Percentiles rank a stretch among this genome's conserved stretches.
Evolutionary conservation across 345 rosid genomes (phyloP).

Genomic region (Bruguiera sexangula): DNA sequence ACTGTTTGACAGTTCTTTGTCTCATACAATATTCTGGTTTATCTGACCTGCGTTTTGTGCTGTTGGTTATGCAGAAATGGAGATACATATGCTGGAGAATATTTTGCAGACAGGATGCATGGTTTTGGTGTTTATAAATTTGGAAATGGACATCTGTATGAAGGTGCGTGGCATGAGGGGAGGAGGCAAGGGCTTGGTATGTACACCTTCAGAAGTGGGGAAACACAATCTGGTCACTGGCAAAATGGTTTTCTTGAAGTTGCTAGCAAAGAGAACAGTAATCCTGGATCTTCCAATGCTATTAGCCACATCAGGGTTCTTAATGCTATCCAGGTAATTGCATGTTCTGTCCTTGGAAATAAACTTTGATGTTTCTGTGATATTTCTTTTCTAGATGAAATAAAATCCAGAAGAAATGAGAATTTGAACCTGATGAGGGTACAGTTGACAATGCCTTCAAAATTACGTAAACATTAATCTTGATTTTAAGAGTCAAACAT

Average conservation of each 20-base stretch:
- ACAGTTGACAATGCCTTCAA: background rate
- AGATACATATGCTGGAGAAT: conserved; percentile 73
- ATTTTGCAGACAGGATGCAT: conserved; percentile 82
- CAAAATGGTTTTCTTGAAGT: conserved; percentile 48
- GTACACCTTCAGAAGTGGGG: conserved; percentile 76
- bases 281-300: conserved; percentile 23
- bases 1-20: no score
- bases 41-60: conserved; percentile 5
- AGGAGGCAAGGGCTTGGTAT: conserved; percentile 83
- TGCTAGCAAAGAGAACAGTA: conserved; percentile 20
- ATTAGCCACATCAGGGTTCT: conserved; percentile 37
- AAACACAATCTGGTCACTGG: conserved; percentile 79
- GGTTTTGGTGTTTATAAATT: conserved; percentile 79
- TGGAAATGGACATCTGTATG: conserved; percentile 71
- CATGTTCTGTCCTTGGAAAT: background rate
- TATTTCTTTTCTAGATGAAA: conserved; percentile 3
- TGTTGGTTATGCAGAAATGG: conserved; percentile 50
- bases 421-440: background rate
- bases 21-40: background rate
- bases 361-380: background rate
- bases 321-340: conserved; percentile 44
- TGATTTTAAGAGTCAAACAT: no score
- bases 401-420: background rate
- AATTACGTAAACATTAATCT: no score
- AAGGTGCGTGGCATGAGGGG: conserved; percentile 93